Conservation (phyloP, 1,284 basidiomycete species). For the Marasmius fiardii region DNA sequence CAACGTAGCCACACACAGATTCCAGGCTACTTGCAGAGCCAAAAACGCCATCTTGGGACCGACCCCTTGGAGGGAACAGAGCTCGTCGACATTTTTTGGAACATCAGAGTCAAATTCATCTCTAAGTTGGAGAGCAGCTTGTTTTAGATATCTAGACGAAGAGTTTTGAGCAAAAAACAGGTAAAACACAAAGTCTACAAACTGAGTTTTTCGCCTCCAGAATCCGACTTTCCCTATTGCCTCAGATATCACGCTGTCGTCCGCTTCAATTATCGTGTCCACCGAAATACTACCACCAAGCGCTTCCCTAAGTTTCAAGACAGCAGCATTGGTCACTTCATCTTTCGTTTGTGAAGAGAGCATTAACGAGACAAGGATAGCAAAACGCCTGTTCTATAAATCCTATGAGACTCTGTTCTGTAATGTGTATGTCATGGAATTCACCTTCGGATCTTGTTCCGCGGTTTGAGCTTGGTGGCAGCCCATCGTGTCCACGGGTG, state of each 20-base stretch:
- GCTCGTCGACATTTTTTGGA: slow-evolving; percentile 81
- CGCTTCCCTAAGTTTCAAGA: slow-evolving; percentile 69
- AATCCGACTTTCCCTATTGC: slow-evolving; percentile 92
- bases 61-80: slow-evolving; percentile 83
- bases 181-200: slow-evolving; percentile 18
- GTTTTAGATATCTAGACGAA: slow-evolving; percentile 64
- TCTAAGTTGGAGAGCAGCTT: slow-evolving; percentile 63
- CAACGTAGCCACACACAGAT: slow-evolving; percentile 50
- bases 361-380: slow-evolving; percentile 92
- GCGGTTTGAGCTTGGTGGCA: slow-evolving; percentile 67
- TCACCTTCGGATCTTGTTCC: slow-evolving; percentile 67
- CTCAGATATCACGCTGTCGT: slow-evolving; percentile 58
- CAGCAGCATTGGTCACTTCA: slow-evolving; percentile 83
- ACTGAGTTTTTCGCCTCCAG: slow-evolving; percentile 86
- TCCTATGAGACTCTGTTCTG: slow-evolving; percentile 4
- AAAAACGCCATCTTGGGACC: slow-evolving; percentile 94
- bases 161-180: neutral
- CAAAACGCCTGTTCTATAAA: slow-evolving; percentile 70
- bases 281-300: slow-evolving; percentile 80
- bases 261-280: slow-evolving; percentile 65
- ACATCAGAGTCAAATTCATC: slow-evolving; percentile 79
- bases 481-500: slow-evolving; percentile 93
- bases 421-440: slow-evolving; percentile 9
- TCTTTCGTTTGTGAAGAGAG: slow-evolving; percentile 96
- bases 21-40: slow-evolving; percentile 82